Evolutionary conservation across 768 basidiomycete genomes (phyloP).

Genomic region (Agaricus sinodeliciosus): DNA sequence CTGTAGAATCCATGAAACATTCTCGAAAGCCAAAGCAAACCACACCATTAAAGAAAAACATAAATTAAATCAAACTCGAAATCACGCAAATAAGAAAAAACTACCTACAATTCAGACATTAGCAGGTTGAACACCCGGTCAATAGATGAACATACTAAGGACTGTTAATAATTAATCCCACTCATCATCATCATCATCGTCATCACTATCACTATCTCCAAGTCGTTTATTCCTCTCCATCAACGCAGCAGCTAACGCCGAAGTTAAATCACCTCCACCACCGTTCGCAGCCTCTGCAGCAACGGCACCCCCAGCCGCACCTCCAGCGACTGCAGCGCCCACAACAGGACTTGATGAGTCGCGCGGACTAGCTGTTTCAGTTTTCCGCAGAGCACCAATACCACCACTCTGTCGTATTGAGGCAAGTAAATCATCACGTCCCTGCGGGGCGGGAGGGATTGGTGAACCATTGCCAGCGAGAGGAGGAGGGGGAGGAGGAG

Average conservation of each 20-base stretch:
- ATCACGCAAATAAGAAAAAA: background rate
- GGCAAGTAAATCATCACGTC: slow-evolving; percentile 60
- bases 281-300: slow-evolving; percentile 27
- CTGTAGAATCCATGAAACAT: too few species aligned
- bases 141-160: too few species aligned
- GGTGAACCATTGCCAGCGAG: slow-evolving; percentile 24
- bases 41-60: too few species aligned
- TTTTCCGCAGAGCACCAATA: slow-evolving; percentile 62
- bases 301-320: slow-evolving; percentile 27
- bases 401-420: slow-evolving; percentile 76
- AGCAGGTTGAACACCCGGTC: too few species aligned
- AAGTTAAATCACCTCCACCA: slow-evolving; percentile 71
- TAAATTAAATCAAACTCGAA: too few species aligned
- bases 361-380: slow-evolving; percentile 28
- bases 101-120: too few species aligned
- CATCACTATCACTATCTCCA: slow-evolving; percentile 80
- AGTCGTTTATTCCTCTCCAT: slow-evolving; percentile 80
- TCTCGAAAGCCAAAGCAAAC: too few species aligned
- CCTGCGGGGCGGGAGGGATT: slow-evolving; percentile 50
- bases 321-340: slow-evolving; percentile 24
- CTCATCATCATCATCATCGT: slow-evolving; percentile 69
- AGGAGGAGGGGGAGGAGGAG: slow-evolving; percentile 35
- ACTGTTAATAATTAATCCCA: slow-evolving; percentile 28
- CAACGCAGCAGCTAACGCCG: slow-evolving; percentile 79
- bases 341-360: slow-evolving; percentile 28